Base-by-base conservation (phyloP, 495 filamentous ascomycete genomes). In the Thermochaetoides thermophila region DNA sequence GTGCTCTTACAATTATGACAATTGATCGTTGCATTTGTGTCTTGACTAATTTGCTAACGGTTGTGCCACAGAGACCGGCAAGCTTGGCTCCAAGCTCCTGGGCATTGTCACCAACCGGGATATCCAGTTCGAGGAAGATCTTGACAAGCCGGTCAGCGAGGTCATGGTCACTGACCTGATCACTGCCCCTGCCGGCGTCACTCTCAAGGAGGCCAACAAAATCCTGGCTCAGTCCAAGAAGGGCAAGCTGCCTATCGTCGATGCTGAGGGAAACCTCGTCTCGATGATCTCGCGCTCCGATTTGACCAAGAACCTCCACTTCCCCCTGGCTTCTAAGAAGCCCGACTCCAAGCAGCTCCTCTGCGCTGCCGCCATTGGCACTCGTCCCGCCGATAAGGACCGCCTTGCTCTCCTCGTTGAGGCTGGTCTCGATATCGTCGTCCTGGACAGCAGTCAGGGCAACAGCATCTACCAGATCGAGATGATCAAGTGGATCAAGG, bases 291-390 rank as follows among this genome's bases (percentile, higher is more conserved):
- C 86, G 17, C 83, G 89, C 49, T 91, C 85, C 36, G 89, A 99
- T 61, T 64, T 99, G 56, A 95, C 86, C 68, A 99, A 99, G 72
- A 99, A 99, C 60, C 71, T 95, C 9, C 77, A 96, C 63, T 99
- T 86, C 60, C 89, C 89, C 25, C 68, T 94, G 35, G 89, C 89
- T 29, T 96, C 91, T 15, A 99, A 99, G 68, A 76, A 93, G 14
- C 83, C 87, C 31, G 75, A 91, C 47, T 95, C 87, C 37, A 99
- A 99, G 65, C 91, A 99, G 65, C 76, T 96, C 20, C 85, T 99
- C 37, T 83, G 81, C 48, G 86, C 86, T 38, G 89, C 89, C 33
- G 80, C 91, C 27, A 91, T 99, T 46, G 89, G 89, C 36, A 99
- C 89, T 14, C 76, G 89, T 26, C 81, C 84, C 26, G 81, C 84